Evolutionary conservation across 2,329 filamentous ascomycete species (phyloP), one percentile per base, ranked within the genome.

Genomic region (Calonectria montana): DNA sequence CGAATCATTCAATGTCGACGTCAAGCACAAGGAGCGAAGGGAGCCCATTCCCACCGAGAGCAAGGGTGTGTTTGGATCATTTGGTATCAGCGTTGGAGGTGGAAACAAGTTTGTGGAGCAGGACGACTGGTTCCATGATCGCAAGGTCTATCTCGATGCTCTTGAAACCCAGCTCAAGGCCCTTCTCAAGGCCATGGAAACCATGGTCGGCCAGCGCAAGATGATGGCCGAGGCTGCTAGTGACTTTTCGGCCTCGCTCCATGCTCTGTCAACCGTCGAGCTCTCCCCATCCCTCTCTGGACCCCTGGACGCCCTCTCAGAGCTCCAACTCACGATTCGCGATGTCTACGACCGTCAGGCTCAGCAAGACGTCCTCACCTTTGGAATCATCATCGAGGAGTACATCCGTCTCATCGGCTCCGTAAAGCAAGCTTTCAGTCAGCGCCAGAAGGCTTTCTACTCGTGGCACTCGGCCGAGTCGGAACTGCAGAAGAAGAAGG

Each of bases 91-190:
- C 74, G 91, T 96, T 29, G 94, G 96, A 35, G 90, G 92, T 70
- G 89, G 91, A 66, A 92, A 89, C 78, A 99, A 99, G 83, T 99
- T 99, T 84, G 92, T 99, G 45, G 97, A 99, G 84, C 97, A 98
- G 81, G 97, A 99, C 82, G 97, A 99, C 85, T 99, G 96, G 97
- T 99, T 99, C 85, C 96, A 99, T 79, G 97, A 99, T 77, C 95
- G 97, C 73, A 94, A 93, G 79, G 91, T 98, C 67, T 99, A 99
- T 81, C 90, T 99, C 13, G 97, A 99, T 82, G 96, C 96, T 5
- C 89, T 98, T 43, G 96, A 98, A 81, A 95, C 91, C 78, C 96
- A 98, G 82, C 89, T 98, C 72, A 97, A 96, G 82, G 93, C 94
- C 12, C 87, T 98, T 18, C 89, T 98, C 79, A 98, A 98, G 84